These are phyloP conservation scores for Arthrocladium fulminans DNA, from an alignment of 2,329 filamentous ascomycete genomes.

Conservation along the genomic window DNA sequence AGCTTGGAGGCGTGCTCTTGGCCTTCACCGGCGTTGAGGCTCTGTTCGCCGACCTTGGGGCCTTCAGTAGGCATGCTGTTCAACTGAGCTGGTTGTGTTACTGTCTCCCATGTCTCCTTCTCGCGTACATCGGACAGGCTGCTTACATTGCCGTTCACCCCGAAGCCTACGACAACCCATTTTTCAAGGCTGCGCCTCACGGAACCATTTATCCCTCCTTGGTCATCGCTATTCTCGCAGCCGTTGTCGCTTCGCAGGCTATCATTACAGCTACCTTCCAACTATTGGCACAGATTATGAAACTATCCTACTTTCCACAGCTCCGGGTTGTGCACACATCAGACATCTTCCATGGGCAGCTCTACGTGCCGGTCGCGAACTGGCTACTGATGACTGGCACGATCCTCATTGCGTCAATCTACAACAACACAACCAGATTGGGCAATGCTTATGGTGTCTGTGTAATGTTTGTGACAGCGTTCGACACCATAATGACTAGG, in stretches of 20 bases:
- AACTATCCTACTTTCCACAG: slow-evolving; percentile 64
- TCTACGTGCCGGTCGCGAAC: slow-evolving; percentile 68
- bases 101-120: slow-evolving; percentile 55
- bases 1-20: slow-evolving; percentile 56
- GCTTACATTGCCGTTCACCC: slow-evolving; percentile 57
- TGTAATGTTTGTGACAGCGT: slow-evolving; percentile 71
- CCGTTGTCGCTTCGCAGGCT: slow-evolving; percentile 68
- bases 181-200: slow-evolving; percentile 61
- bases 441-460: slow-evolving; percentile 72
- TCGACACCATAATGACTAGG: slow-evolving; percentile 67
- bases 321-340: slow-evolving; percentile 66
- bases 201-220: slow-evolving; percentile 61
- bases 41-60: slow-evolving; percentile 68
- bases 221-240: slow-evolving; percentile 59
- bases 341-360: slow-evolving; percentile 60
- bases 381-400: slow-evolving; percentile 70
- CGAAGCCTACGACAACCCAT: slow-evolving; percentile 60
- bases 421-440: slow-evolving; percentile 59
- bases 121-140: slow-evolving; percentile 62
- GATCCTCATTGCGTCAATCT: slow-evolving; percentile 64
- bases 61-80: slow-evolving; percentile 60
- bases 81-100: slow-evolving; percentile 64
- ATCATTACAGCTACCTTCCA: slow-evolving; percentile 69
- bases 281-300: slow-evolving; percentile 63
- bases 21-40: slow-evolving; percentile 73